Evolutionary conservation across 768 basidiomycete genomes (phyloP).

Genomic region (Amanita muscaria): DNA sequence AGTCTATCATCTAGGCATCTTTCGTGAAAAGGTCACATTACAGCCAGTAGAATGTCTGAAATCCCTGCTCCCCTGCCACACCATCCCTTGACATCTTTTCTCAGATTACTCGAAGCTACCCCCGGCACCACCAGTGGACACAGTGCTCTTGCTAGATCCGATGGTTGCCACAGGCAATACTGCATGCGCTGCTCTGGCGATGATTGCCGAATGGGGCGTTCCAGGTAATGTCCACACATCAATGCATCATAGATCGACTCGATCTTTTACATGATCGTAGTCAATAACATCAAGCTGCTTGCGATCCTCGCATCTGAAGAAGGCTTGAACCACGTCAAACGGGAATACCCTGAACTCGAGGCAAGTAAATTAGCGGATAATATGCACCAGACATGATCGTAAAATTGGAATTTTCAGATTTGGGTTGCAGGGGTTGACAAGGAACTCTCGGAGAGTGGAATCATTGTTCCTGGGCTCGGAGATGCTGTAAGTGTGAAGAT

Average conservation of each 20-base stretch:
- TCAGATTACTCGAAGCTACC: conserved; percentile 90
- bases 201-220: conserved; percentile 82
- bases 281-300: conserved; percentile 70
- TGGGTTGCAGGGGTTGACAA: conserved; percentile 82
- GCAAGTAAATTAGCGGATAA: conserved; percentile 27
- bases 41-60: conserved; percentile 82
- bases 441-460: conserved; percentile 59
- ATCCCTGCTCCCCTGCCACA: neutral
- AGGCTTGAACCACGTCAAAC: conserved; percentile 61
- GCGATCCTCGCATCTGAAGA: conserved; percentile 70
- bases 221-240: conserved; percentile 34
- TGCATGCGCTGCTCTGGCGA: conserved; percentile 75
- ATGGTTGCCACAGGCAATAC: conserved; percentile 93
- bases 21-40: conserved; percentile 75
- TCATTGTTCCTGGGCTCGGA: conserved; percentile 86
- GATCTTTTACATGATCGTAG: conserved; percentile 22
- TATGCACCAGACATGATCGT: neutral
- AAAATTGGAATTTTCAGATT: conserved; percentile 39
- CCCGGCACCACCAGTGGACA: conserved; percentile 62
- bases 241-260: no score
- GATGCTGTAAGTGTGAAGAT: conserved; percentile 59
- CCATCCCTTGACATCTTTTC: neutral
- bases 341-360: conserved; percentile 72
- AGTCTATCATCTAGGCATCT: conserved; percentile 88
- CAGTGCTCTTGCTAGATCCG: conserved; percentile 85